Conservation (phyloP, 768 basidiomycete genomes). For the Lactarius trivialis region DNA sequence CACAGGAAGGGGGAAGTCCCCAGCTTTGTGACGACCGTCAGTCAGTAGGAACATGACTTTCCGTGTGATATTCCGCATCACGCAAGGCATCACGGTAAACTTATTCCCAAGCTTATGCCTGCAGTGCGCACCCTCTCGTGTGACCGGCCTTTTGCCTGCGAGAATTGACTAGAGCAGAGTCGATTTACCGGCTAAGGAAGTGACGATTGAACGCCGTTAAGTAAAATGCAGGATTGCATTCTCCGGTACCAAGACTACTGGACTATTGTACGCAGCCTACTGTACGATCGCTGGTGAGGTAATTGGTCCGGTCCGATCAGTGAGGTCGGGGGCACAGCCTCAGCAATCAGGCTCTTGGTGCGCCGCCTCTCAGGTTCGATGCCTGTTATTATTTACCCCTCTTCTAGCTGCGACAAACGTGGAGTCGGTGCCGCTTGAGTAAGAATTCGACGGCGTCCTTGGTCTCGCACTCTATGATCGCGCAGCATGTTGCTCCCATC, state of each 20-base stretch:
- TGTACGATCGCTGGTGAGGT: slow-evolving; percentile 54
- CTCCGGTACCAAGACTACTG: too few relatives aligned
- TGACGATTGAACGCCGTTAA: too few relatives aligned
- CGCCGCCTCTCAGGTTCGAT: slow-evolving; percentile 23
- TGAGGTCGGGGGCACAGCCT: slow-evolving; percentile 63
- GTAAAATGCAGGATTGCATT: too few relatives aligned
- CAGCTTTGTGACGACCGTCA: neutral
- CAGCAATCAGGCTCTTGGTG: slow-evolving; percentile 64
- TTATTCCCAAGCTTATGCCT: too few relatives aligned
- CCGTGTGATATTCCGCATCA: neutral
- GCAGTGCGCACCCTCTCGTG: too few relatives aligned
- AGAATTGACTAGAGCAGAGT: too few relatives aligned
- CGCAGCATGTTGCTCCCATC: slow-evolving; percentile 41
- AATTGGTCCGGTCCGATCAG: slow-evolving; percentile 55
- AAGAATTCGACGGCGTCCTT: slow-evolving; percentile 57
- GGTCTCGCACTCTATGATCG: slow-evolving; percentile 72
- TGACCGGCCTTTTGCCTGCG: too few relatives aligned
- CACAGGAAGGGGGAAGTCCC: neutral
- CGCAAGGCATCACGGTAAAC: neutral
- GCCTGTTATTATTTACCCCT: neutral
- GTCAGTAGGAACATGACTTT: neutral
- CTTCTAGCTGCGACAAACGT: slow-evolving; percentile 48
- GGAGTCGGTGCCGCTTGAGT: slow-evolving; percentile 47
- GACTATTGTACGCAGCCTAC: too few relatives aligned
- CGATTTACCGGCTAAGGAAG: too few relatives aligned